A percentile compares a stretch with the other conserved stretches of the same genome.
Evolutionary conservation across 2,329 filamentous ascomycete species (phyloP).

Genomic region (Scorias spongiosa): DNA sequence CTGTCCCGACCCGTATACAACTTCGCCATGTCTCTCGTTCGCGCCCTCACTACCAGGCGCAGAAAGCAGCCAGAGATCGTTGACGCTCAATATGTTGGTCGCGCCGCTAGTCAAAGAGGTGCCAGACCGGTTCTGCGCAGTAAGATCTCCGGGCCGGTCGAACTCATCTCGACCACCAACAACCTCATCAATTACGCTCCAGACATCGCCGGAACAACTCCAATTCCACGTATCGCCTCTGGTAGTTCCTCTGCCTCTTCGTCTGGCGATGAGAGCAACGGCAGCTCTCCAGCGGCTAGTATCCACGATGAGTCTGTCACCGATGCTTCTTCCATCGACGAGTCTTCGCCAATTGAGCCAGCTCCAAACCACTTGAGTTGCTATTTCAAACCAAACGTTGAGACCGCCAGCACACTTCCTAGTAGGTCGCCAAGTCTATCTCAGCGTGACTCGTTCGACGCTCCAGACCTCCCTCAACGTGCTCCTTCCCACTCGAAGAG

Average conservation of each 20-base stretch:
- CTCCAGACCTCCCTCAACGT: conserved; percentile 59
- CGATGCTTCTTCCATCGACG: conserved; percentile 42
- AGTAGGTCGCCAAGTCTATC: conserved; percentile 44
- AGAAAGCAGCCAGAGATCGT: conserved; percentile 40
- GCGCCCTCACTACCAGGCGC: conserved; percentile 55
- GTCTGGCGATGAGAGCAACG: conserved; percentile 60
- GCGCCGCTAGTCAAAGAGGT: conserved; percentile 32
- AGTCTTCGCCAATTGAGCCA: conserved; percentile 29
- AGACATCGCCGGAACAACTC: conserved; percentile 40
- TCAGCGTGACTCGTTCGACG: conserved; percentile 30
- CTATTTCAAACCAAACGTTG: conserved; percentile 40
- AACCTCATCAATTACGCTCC: conserved; percentile 91
- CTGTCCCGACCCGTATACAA: neutral
- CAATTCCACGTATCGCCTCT: conserved; percentile 13
- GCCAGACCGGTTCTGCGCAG: conserved; percentile 38
- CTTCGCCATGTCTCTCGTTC: conserved; percentile 42
- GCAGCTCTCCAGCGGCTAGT: conserved; percentile 28
- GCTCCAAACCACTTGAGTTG: conserved; percentile 41
- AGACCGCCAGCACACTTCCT: conserved; percentile 11
- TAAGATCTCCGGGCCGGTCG: conserved; percentile 77
- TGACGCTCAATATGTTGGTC: conserved; percentile 19
- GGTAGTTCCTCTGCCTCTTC: conserved; percentile 31
- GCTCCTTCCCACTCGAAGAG: conserved; percentile 82
- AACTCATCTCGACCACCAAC: conserved; percentile 87
- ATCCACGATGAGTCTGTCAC: conserved; percentile 51